Evolutionary conservation across 441 rosid genomes (phyloP), one percentile per base, ranked within the genome.

Genomic region (Populus hybrid): DNA sequence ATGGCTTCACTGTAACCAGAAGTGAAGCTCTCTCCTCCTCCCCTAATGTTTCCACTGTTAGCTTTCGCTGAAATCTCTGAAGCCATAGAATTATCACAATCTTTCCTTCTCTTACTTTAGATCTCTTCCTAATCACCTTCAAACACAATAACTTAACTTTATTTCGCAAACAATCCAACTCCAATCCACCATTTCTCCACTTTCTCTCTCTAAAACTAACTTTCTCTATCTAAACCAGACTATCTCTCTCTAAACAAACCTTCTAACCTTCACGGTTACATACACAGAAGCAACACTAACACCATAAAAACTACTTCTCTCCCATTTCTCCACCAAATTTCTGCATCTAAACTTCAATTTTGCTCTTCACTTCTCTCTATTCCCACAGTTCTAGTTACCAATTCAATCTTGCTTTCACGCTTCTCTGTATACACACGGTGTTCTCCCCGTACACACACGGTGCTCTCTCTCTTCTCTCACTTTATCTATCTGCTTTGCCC

Each of bases 1-100:
- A 85, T 80, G 81, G 82, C 26, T 35, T 87, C 91, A 71, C 70
- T 86, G 71, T 83, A 89, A 78, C 85, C 86, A 0, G 91, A 82
- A 35, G 88, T 73, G 71, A 88, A 87, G 74, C 88, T 86, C 9
- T 91, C 95, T 78, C 86, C 89, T 78, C 87, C 92, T 75, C 87
- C 90, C 18, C 71, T 70, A 1, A 72, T 83, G 83, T 82, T 83
- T 10, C 81, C 82, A 40, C 80, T 82, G 85, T 86, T 89, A 19
- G 79, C 89, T 74, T 85, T 91, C 34, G 75, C 84, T 2, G 89
- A 89, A 59, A 85, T 87, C 75, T 89, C 97, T 4, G 92, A 84
- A 73, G 88, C 84, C 97, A 83, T 80, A 35, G 36, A 70, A 10
- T 36, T n/a, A 61, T 28, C 14, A 57, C 46, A 38, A 80, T 86